phyloP scores from a whole-genome alignment of 2,329 filamentous ascomycete species.

The Ascochyta lentis region DNA sequence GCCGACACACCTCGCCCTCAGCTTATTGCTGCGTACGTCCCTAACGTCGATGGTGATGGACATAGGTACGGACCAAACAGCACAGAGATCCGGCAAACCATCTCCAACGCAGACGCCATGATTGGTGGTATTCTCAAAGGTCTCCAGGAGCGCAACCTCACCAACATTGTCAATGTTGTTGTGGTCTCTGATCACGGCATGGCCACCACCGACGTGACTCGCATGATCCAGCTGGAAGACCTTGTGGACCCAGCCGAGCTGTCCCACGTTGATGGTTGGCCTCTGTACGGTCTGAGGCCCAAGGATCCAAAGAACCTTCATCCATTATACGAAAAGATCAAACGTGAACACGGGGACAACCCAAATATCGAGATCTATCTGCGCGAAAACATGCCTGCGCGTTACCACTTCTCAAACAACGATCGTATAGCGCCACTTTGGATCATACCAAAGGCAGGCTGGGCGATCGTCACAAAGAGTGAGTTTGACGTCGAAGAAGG shows the following conservation, averaged over 20 bases:
- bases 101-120: conserved; percentile 82
- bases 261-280: conserved; percentile 91
- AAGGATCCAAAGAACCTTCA: conserved; percentile 72
- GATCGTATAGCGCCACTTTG: conserved; percentile 91
- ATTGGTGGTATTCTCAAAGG: conserved; percentile 77
- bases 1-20: conserved; percentile 72
- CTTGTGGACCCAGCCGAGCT: conserved; percentile 79
- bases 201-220: conserved; percentile 84
- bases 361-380: conserved; percentile 87
- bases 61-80: conserved; percentile 93
- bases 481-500: conserved; percentile 79
- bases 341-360: conserved; percentile 64
- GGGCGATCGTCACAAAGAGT: conserved; percentile 82
- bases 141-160: conserved; percentile 81
- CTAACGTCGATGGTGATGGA: conserved; percentile 86
- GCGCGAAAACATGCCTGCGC: conserved; percentile 86
- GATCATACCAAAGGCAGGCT: conserved; percentile 91
- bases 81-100: conserved; percentile 83
- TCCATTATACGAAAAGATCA: conserved; percentile 66
- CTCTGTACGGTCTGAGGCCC: conserved; percentile 84
- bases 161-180: conserved; percentile 87
- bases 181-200: conserved; percentile 99
- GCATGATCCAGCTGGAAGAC: conserved; percentile 89
- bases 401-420: conserved; percentile 90
- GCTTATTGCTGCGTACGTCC: conserved; percentile 92